Evolutionary conservation across 1,139 yeast genomes (phyloP), one percentile per base, ranked within the genome.

Genomic region (Protomyces arabidopsidicola): DNA sequence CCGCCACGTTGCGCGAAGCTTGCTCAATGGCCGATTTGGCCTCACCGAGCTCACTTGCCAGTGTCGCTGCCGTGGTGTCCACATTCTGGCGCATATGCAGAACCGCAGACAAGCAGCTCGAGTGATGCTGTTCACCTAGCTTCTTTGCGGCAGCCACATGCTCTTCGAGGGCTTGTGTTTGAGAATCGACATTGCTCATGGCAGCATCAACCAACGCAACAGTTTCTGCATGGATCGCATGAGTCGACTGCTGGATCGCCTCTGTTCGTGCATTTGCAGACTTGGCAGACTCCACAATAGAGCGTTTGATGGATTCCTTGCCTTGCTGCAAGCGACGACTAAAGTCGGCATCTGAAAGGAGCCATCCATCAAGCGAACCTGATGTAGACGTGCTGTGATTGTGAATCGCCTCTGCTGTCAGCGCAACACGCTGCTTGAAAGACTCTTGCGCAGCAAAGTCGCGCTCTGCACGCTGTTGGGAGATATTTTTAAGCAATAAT

Each of bases 241-340:
- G 63, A 2, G 70, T 68, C 31, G 65, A 63, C 53, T 60, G 55
- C 57, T 68, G 70, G 20, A 68, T 62, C 38, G 48, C 18, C 22
- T 62, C 65, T 18, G 70, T 68, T n/a, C 65, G 55, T 31, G 60
- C 66, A 60, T 65, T 68, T 6, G 69, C 52, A 16, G 56, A 27
- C 52, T 64, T 63, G 50, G 68, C 67, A 18, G 69, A 55, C 27
- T 54, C 62, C 16, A 68, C 55, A 24, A 68, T 58, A 6, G 62
- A 58, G 54, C 66, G 67, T 65, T 68, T 68, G 55, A 68, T 66
- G 22, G 64, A 66, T 12, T 67, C 70, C 55, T 65, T 66, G 38
- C 60, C 63, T 48, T 60, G 65, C 24, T 60, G 51, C 57, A 68
- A 60, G 27, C 63, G 55, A n/a, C 62, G 65, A 38, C 63, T 64